A percentile compares a stretch with the other conserved stretches of the same genome.
Conservation (phyloP, 176 grass and related monocot genomes). For the Oryza longistaminata region DNA sequence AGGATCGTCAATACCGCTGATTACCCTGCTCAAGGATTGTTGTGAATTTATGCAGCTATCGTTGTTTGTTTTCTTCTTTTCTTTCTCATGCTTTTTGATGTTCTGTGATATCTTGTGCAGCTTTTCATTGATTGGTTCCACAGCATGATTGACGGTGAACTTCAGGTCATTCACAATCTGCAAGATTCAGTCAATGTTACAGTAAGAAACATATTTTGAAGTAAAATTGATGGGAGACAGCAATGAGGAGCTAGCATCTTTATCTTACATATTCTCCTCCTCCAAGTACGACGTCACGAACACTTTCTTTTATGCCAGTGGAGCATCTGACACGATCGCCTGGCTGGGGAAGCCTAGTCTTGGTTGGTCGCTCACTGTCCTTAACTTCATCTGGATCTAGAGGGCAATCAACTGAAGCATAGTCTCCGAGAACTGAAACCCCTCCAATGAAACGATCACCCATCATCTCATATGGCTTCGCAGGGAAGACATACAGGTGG, state of each 20-base stretch:
- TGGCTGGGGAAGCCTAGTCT: constrained; percentile 66
- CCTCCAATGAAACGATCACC: constrained; percentile 51
- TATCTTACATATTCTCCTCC: constrained; percentile 87
- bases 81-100: constrained; percentile 74
- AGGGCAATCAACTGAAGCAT: constrained; percentile 77
- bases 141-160: constrained; percentile 87
- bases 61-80: constrained; percentile 63
- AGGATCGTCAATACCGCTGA: constrained; percentile 87
- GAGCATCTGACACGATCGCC: constrained; percentile 43
- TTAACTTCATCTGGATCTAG: constrained; percentile 89
- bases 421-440: constrained; percentile 84
- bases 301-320: constrained; percentile 79
- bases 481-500: constrained; percentile 89
- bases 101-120: constrained; percentile 86
- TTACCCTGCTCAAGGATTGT: constrained; percentile 48
- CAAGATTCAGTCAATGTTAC: background rate
- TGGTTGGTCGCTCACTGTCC: constrained; percentile 70
- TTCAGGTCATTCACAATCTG: constrained; percentile 98
- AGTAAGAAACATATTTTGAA: background rate
- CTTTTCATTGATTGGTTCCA: constrained; percentile 81
- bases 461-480: constrained; percentile 81
- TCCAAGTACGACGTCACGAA: constrained; percentile 82
- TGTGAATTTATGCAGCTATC: constrained; percentile 68
- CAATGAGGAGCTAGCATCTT: background rate
- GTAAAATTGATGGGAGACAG: background rate